Evolutionary conservation across 2,329 filamentous ascomycete genomes (phyloP), one percentile per base, ranked within the genome.

Genomic region (Uncinocarpus reesii): DNA sequence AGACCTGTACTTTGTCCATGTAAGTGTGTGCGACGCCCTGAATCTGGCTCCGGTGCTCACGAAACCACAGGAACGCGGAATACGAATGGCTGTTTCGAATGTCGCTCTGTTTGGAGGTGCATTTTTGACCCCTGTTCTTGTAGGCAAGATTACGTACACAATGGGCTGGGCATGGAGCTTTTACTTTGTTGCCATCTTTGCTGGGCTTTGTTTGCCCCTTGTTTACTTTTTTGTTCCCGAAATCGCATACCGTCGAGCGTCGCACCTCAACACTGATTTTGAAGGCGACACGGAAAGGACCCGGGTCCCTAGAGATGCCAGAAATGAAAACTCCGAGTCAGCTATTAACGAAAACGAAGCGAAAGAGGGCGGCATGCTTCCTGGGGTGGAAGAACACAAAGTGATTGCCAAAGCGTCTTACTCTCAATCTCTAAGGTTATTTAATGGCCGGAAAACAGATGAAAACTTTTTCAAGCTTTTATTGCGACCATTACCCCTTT

Each of bases 101-200:
- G 72, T 84, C 24, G 75, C 78, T n/a, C 68, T 86, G 2, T 86
- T 84, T 54, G 82, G 82, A 2, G 80, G 80, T 13, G 78, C 80
- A 1, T 85, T 85, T 61, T 74, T 84, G 55, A 95, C 90, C 0
- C 90, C 90, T 0, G 86, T 95, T n/a, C 69, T 95, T 20, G 88
- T 89, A 1, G 89, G 89, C 29, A 88, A 87, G 66, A 89, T 95
- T 58, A 87, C 87, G 2, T 68, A 78, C 41, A 71, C 73, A 0
- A 73, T 94, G 42, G 80, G 81, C n/a, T 94, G 87, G 83, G 70
- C 78, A 62, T 95, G 87, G 88, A 83, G 81, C 0, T 95, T 95
- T 61, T 87, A 89, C 64, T 77, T 95, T 35, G 79, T 94, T 11
- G 79, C 87, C 51, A 95, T 95, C 56, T 93, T 95, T 66, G 76